Evolutionary conservation across 495 filamentous ascomycete genomes (phyloP).

Genomic region (Tuber borchii): DNA sequence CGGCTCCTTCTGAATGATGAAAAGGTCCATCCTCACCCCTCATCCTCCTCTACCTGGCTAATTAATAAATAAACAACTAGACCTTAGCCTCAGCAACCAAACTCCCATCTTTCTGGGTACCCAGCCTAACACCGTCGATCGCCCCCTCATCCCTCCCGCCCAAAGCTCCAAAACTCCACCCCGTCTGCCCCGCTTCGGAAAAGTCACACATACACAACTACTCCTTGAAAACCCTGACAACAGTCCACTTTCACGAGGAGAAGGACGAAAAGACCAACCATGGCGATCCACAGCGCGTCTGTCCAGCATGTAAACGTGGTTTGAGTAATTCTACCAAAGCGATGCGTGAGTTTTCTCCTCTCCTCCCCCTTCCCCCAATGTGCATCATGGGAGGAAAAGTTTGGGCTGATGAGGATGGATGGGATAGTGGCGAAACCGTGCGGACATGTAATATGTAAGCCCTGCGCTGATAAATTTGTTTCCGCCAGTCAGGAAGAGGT

Average conservation of each 20-base stretch:
- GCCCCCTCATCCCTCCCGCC: conserved; percentile 48
- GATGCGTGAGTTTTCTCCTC: conserved; percentile 49
- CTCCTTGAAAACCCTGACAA: conserved; percentile 73
- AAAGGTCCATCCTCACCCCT: conserved; percentile 51
- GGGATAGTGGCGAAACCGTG: conserved; percentile 72
- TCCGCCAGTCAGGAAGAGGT: conserved; percentile 52
- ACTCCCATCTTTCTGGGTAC: conserved; percentile 93
- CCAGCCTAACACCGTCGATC: conserved; percentile 68
- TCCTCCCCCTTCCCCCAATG: neutral
- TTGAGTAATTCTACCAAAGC: conserved; percentile 78
- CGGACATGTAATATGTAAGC: conserved; percentile 86
- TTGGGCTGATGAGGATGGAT: neutral
- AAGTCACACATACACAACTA: conserved; percentile 65
- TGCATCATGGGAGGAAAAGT: neutral
- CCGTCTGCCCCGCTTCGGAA: conserved; percentile 72
- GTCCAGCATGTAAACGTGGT: conserved; percentile 81
- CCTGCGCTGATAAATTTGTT: conserved; percentile 85
- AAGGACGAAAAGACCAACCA: conserved; percentile 52
- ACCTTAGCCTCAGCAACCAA: conserved; percentile 57
- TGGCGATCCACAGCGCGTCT: conserved; percentile 54
- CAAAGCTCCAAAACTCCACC: conserved; percentile 62
- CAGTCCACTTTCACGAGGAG: conserved; percentile 74
- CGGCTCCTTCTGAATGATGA: conserved; percentile 64
- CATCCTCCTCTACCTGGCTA: conserved; percentile 2
- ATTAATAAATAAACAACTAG: conserved; percentile 12